phyloP scores from a whole-genome alignment of 2,329 filamentous ascomycete genomes.

The Diaporthe aspalathi region DNA sequence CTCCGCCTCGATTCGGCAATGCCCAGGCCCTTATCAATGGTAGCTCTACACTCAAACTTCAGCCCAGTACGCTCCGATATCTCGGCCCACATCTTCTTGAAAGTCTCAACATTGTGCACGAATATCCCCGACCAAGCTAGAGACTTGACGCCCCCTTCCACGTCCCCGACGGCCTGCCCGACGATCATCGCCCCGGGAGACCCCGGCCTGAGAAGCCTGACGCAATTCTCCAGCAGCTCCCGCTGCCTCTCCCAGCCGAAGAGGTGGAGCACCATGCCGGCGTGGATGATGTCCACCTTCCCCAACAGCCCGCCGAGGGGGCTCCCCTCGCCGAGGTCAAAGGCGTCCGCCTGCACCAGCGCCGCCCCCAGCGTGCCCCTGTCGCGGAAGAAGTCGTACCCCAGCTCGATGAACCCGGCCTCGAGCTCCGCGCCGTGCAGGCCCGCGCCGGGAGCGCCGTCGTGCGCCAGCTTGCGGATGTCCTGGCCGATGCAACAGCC shows the following conservation, averaged over 20 bases:
- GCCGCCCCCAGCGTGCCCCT: slow-evolving; percentile 39
- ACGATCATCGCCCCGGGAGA: slow-evolving; percentile 35
- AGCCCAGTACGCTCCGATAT: slow-evolving; percentile 38
- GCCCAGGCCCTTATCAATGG: slow-evolving; percentile 25
- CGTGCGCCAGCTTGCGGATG: slow-evolving; percentile 54
- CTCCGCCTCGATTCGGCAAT: slow-evolving; percentile 1
- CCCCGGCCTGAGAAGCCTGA: slow-evolving; percentile 43
- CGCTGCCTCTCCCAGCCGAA: slow-evolving; percentile 47
- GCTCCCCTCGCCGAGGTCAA: slow-evolving; percentile 41
- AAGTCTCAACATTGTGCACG: slow-evolving; percentile 39
- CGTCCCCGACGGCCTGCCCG: slow-evolving; percentile 38
- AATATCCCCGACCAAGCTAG: background rate
- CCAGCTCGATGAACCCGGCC: slow-evolving; percentile 47
- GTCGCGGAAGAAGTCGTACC: slow-evolving; percentile 52
- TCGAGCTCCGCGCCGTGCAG: slow-evolving; percentile 54
- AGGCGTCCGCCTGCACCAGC: slow-evolving; percentile 45
- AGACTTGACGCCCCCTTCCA: slow-evolving; percentile 21
- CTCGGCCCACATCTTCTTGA: slow-evolving; percentile 39
- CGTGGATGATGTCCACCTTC: slow-evolving; percentile 46
- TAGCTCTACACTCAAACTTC: slow-evolving; percentile 16
- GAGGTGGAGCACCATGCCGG: slow-evolving; percentile 48
- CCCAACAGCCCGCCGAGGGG: slow-evolving; percentile 42
- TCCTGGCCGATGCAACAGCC: slow-evolving; percentile 59
- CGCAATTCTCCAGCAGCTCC: slow-evolving; percentile 43
- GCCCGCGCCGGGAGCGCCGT: slow-evolving; percentile 52